A percentile compares a stretch with the other conserved stretches of the same genome.
These are phyloP conservation scores for Pyrus hybrid DNA, from an alignment of 331 rosid genomes.

Conservation along the genomic window DNA sequence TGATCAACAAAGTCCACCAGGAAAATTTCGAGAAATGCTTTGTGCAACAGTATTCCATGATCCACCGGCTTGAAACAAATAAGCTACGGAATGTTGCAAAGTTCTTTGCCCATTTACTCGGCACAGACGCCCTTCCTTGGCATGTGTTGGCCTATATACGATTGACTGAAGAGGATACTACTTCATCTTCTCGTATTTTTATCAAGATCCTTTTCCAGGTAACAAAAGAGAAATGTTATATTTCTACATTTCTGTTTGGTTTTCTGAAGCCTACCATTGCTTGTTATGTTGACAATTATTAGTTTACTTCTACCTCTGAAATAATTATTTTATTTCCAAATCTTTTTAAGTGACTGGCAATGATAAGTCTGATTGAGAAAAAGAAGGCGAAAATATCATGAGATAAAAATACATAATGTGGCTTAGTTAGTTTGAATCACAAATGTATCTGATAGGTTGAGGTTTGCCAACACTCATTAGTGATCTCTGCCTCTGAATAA, in stretches of 20 bases:
- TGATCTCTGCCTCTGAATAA: background rate
- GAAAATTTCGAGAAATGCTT: conserved; percentile 93
- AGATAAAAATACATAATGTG: background rate
- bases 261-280: background rate
- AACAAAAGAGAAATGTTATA: background rate
- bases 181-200: conserved; percentile 85
- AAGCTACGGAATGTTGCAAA: conserved; percentile 79
- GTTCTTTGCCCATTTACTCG: conserved; percentile 88
- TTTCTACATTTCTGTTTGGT: background rate
- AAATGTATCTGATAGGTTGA: background rate
- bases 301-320: background rate
- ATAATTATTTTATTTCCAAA: background rate
- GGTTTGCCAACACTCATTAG: background rate
- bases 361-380: background rate
- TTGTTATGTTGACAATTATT: background rate
- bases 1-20: conserved; percentile 83
- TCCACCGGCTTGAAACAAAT: conserved; percentile 83
- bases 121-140: conserved; percentile 96
- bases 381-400: background rate
- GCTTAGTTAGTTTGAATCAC: background rate
- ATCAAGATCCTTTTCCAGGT: conserved; percentile 93
- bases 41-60: conserved; percentile 92
- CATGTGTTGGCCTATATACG: conserved; percentile 75
- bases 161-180: conserved; percentile 85
- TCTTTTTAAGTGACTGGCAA: background rate